phyloP scores from a whole-genome alignment of 768 basidiomycete species.

The Xerocomellus intermedius region DNA sequence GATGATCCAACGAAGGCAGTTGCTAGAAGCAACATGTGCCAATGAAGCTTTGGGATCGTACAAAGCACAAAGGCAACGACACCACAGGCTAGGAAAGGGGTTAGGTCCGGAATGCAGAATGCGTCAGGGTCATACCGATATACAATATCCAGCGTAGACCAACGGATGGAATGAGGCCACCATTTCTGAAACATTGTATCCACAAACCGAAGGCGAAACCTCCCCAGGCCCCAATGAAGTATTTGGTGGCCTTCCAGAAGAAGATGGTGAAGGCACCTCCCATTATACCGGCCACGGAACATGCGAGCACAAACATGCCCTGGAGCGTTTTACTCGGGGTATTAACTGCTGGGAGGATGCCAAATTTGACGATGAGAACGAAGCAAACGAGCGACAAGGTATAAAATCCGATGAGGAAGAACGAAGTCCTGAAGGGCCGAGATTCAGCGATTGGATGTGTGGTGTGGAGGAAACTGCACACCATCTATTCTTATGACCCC shows the following conservation, averaged over 20 bases:
- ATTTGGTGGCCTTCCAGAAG: constrained; percentile 88
- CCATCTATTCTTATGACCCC: constrained; percentile 97
- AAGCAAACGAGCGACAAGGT: constrained; percentile 81
- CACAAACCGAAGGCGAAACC: constrained; percentile 87
- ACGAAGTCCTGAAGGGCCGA: constrained; percentile 67
- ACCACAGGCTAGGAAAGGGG: constrained; percentile 50
- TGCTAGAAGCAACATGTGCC: constrained; percentile 80
- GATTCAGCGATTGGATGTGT: constrained; percentile 3
- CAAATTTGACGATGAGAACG: constrained; percentile 85
- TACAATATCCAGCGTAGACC: constrained; percentile 89
- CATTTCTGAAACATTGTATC: constrained; percentile 81
- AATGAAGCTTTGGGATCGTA: constrained; percentile 84
- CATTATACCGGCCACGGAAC: constrained; percentile 73
- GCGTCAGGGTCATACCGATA: constrained; percentile 54
- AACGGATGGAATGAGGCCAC: constrained; percentile 74
- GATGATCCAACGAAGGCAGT: constrained; percentile 90
- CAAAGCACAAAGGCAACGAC: constrained; percentile 80
- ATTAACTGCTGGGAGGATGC: constrained; percentile 80
- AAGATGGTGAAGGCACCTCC: constrained; percentile 88
- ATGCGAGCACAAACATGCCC: constrained; percentile 88
- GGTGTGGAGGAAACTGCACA: constrained; percentile 33
- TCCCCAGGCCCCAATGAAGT: constrained; percentile 57
- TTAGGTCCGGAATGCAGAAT: constrained; percentile 14
- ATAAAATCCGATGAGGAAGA: constrained; percentile 93
- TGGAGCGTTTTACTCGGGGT: constrained; percentile 76